phyloP scores from a whole-genome alignment of 2,329 filamentous ascomycete genomes.

The Boeremia lycopersici region DNA sequence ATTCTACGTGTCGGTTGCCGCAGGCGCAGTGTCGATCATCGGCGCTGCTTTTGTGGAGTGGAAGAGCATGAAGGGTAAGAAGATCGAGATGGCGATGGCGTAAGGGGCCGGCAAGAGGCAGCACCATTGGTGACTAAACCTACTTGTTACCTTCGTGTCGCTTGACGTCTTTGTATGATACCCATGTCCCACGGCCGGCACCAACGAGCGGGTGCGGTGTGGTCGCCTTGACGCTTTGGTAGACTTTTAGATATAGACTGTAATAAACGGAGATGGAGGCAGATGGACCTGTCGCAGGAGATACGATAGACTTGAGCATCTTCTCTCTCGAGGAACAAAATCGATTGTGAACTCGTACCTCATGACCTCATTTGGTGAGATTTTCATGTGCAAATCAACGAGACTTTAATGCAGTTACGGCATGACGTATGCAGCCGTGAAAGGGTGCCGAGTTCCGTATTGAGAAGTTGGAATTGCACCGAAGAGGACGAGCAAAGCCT shows the following conservation, averaged over 20 bases:
- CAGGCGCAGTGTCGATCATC: conserved; percentile 60
- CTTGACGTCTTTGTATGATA: conserved; percentile 16
- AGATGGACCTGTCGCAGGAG: neutral
- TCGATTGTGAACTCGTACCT: neutral
- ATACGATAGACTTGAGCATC: neutral
- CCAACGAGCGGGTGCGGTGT: neutral
- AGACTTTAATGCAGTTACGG: neutral
- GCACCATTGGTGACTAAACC: conserved; percentile 2
- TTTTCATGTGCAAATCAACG: neutral
- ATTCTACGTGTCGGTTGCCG: conserved; percentile 65
- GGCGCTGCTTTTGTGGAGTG: conserved; percentile 66
- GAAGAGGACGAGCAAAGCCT: neutral
- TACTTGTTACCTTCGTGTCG: neutral
- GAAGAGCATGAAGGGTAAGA: conserved; percentile 68
- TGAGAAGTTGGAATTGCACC: neutral
- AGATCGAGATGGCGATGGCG: conserved; percentile 48
- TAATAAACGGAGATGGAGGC: neutral
- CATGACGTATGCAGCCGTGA: neutral
- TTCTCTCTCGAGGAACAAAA: neutral
- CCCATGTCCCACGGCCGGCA: conserved; percentile 9
- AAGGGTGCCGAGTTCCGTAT: conserved; percentile 5
- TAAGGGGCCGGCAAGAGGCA: conserved; percentile 17
- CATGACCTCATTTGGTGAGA: no score
- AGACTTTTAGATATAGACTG: neutral
- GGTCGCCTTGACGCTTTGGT: neutral